Evolutionary conservation across 2,329 filamentous ascomycete species (phyloP).

Genomic region (Fusarium nematophilum): DNA sequence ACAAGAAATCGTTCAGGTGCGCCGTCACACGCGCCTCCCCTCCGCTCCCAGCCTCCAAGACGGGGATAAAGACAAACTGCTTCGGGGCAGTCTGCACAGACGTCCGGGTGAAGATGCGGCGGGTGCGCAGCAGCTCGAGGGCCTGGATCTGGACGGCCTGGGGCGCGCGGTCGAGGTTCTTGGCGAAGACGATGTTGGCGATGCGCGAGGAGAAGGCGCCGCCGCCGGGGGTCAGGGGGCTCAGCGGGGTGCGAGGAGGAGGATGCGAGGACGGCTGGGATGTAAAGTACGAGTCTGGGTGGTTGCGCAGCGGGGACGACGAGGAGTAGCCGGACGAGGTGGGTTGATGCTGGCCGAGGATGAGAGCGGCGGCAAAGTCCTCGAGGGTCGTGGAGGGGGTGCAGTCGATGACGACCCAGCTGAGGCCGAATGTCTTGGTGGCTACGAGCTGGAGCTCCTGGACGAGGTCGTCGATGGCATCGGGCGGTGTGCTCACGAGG

Average conservation of each 20-base stretch:
- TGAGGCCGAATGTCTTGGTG: constrained; percentile 77
- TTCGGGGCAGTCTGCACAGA: constrained; percentile 79
- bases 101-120: constrained; percentile 80
- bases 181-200: constrained; percentile 85
- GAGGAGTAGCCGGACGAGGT: constrained; percentile 42
- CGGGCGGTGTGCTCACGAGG: constrained; percentile 79
- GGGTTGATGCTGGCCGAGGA: constrained; percentile 53
- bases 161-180: constrained; percentile 80
- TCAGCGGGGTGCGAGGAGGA: constrained; percentile 39
- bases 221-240: constrained; percentile 45
- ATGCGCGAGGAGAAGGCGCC: constrained; percentile 59
- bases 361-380: constrained; percentile 79
- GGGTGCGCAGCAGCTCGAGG: constrained; percentile 80
- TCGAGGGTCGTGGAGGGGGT: constrained; percentile 79
- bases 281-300: constrained; percentile 48
- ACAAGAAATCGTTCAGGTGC: constrained; percentile 83
- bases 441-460: constrained; percentile 80
- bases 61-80: constrained; percentile 81
- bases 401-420: constrained; percentile 78
- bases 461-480: constrained; percentile 74
- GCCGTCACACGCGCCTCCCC: constrained; percentile 62
- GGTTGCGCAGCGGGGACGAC: constrained; percentile 42
- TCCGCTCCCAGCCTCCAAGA: constrained; percentile 66
- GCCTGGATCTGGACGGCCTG: constrained; percentile 85
- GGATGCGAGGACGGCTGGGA: constrained; percentile 38